Evolutionary conservation across 441 rosid genomes (phyloP).

Genomic region (Corymbia calophylla): DNA sequence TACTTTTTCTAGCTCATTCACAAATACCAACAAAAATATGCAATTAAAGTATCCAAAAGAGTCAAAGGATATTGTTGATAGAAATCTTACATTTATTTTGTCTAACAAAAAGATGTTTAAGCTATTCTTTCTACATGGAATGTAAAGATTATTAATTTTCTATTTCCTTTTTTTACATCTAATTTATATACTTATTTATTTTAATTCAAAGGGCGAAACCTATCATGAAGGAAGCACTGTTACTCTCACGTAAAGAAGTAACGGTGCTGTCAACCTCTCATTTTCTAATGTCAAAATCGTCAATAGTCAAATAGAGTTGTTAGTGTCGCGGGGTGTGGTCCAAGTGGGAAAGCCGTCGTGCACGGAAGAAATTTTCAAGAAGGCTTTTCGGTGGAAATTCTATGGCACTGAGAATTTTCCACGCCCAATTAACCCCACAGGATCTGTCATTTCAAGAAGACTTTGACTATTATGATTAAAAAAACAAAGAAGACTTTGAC

Average conservation of each 20-base stretch:
- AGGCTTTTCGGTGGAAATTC: neutral
- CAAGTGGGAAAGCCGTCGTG: neutral
- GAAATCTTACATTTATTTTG: no score
- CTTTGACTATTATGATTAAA: neutral
- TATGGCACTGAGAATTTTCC: neutral
- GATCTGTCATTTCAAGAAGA: neutral
- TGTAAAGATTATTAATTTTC: neutral
- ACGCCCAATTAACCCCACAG: neutral
- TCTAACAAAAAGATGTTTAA: neutral
- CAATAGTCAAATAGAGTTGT: neutral
- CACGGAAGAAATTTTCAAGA: neutral
- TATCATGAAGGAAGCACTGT: no score
- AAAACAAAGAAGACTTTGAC: neutral
- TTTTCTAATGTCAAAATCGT: neutral
- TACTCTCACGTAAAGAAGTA: no score
- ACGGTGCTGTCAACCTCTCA: neutral
- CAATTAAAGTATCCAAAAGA: no score
- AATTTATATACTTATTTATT: no score
- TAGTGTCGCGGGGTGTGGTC: rapidly evolving
- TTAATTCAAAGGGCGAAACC: no score
- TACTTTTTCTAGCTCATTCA: no score
- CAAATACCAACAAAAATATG: no score
- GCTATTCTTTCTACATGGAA: no score
- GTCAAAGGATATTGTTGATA: neutral
- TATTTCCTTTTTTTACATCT: no score